Percentiles rank a stretch among this genome's conserved stretches.
Evolutionary conservation across 805 yeast genomes (phyloP).

Genomic region (Metschnikowia sp.): DNA sequence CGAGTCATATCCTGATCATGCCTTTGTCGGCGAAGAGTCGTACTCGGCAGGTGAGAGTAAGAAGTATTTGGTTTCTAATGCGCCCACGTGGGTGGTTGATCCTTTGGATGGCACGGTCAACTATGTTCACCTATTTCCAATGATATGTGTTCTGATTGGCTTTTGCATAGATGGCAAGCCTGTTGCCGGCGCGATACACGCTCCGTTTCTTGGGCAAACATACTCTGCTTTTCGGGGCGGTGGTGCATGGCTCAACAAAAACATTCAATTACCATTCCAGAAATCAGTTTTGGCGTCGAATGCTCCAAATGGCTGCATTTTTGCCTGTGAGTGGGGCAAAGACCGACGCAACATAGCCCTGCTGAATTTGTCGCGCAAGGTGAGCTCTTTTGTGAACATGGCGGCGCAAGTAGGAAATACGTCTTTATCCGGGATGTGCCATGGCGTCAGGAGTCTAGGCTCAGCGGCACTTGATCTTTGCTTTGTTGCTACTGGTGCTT

Average conservation of each 20-base stretch:
- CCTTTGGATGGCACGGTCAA: slow-evolving; percentile 19
- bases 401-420: slow-evolving; percentile 9
- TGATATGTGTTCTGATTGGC: slow-evolving; percentile 16
- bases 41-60: slow-evolving; percentile 13
- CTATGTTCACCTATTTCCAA: slow-evolving; percentile 17
- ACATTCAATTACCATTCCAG: slow-evolving; percentile 10
- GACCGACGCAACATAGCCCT: slow-evolving; percentile 11
- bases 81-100: slow-evolving; percentile 17
- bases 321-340: slow-evolving; percentile 19
- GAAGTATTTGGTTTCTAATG: slow-evolving; percentile 11
- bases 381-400: slow-evolving; percentile 13
- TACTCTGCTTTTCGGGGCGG: slow-evolving; percentile 14
- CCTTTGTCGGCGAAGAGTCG: slow-evolving; percentile 16
- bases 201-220: slow-evolving; percentile 14
- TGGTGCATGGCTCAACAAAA: slow-evolving; percentile 15
- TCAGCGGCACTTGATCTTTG: slow-evolving; percentile 16
- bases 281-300: slow-evolving; percentile 5
- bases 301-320: slow-evolving; percentile 17
- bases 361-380: slow-evolving; percentile 12
- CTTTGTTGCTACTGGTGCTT: slow-evolving; percentile 15
- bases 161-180: slow-evolving; percentile 14
- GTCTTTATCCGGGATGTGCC: slow-evolving; percentile 10
- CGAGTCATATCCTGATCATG: slow-evolving; percentile 10
- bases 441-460: slow-evolving; percentile 15
- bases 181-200: slow-evolving; percentile 15